phyloP scores from a whole-genome alignment of 78 protist species.

The Blattamonas nauphoetae region DNA sequence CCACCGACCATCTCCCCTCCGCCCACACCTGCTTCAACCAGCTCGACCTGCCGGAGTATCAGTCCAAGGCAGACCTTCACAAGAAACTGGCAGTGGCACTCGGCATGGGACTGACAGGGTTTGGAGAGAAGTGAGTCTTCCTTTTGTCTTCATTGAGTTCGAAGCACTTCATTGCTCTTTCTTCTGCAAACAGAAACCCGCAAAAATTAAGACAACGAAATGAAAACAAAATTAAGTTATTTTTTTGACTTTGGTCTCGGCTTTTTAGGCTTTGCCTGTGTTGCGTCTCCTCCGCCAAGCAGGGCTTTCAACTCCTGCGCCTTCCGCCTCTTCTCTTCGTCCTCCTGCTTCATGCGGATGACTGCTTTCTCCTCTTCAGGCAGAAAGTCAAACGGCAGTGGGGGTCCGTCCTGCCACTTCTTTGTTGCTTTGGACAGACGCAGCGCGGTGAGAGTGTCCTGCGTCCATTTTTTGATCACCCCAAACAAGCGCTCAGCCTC shows the following conservation, averaged over 20 bases:
- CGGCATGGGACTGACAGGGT: background rate
- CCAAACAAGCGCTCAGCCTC: background rate
- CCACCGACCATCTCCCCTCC: conserved; percentile 14
- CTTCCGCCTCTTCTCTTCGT: background rate
- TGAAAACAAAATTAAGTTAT: no score
- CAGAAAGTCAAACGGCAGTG: background rate
- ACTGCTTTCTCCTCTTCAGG: background rate
- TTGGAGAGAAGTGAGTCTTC: conserved; percentile 6
- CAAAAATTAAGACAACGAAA: no score
- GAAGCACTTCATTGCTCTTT: no score
- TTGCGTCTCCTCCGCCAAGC: background rate
- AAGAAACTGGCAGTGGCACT: background rate
- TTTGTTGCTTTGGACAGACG: background rate
- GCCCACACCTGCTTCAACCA: conserved; percentile 30
- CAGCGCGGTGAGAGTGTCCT: background rate
- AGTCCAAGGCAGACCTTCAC: background rate
- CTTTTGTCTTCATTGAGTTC: no score
- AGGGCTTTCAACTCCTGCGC: background rate
- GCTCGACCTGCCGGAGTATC: conserved; percentile 9
- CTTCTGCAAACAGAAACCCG: no score
- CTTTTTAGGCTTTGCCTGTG: background rate
- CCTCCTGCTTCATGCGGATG: background rate
- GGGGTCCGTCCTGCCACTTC: background rate
- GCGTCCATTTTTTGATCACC: background rate
- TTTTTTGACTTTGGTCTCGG: no score